Evolutionary conservation across 2,329 filamentous ascomycete genomes (phyloP).

Genomic region (Rhinocladiella mackenziei): DNA sequence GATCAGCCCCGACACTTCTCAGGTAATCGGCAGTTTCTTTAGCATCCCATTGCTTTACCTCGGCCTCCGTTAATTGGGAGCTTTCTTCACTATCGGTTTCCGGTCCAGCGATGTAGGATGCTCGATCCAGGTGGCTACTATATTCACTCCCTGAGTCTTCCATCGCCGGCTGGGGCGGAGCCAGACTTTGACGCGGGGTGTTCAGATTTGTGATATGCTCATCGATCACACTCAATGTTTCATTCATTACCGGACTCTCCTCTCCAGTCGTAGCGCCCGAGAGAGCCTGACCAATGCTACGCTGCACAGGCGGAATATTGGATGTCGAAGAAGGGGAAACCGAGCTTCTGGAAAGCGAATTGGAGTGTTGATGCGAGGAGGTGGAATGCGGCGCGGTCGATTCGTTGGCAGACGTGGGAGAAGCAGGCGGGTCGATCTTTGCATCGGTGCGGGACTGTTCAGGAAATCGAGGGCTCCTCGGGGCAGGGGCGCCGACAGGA

Average conservation of each 20-base stretch:
- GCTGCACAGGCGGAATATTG: slow-evolving; percentile 40
- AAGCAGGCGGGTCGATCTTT: slow-evolving; percentile 23
- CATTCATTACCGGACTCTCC: slow-evolving; percentile 79
- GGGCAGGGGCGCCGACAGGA: slow-evolving; percentile 8
- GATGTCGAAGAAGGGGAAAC: slow-evolving; percentile 36
- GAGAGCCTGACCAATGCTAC: slow-evolving; percentile 45
- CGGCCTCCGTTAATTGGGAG: slow-evolving; percentile 60
- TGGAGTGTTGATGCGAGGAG: too few relatives aligned
- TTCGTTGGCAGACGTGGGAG: slow-evolving; percentile 25
- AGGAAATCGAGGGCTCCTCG: slow-evolving; percentile 6
- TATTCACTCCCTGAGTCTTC: slow-evolving; percentile 79
- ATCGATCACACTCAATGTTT: slow-evolving; percentile 92
- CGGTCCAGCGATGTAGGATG: slow-evolving; percentile 85
- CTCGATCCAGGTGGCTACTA: slow-evolving; percentile 70
- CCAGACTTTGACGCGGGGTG: slow-evolving; percentile 54
- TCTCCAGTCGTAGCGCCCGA: slow-evolving; percentile 49
- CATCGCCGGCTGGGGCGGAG: slow-evolving; percentile 29
- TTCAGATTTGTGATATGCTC: slow-evolving; percentile 91
- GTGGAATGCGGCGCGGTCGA: slow-evolving; percentile 26
- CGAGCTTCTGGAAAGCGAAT: slow-evolving; percentile 36
- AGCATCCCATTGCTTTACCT: slow-evolving; percentile 76
- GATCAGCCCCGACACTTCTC: slow-evolving; percentile 78
- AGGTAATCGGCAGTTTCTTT: slow-evolving; percentile 84
- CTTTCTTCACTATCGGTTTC: slow-evolving; percentile 94
- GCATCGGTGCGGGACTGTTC: slow-evolving; percentile 5